phyloP scores from a whole-genome alignment of 2,329 filamentous ascomycete genomes.

The Dactylellina leptospora region DNA sequence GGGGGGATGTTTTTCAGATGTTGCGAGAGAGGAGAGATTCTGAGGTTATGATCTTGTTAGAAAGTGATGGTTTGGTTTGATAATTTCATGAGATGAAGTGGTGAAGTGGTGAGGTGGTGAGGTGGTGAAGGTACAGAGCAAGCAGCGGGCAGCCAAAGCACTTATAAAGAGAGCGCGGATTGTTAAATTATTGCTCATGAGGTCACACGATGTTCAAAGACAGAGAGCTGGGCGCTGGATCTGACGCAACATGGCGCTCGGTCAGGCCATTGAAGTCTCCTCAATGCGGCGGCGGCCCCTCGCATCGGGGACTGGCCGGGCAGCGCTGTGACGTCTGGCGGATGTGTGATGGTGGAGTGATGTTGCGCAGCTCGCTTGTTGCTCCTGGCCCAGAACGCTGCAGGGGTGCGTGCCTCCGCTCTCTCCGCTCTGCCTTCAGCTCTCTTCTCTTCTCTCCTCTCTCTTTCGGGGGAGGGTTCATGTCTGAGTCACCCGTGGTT shows the following conservation, averaged over 20 bases:
- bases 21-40: not conserved
- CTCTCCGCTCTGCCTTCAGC: not conserved
- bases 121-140: too few species aligned
- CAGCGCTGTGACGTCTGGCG: conserved; percentile 34
- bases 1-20: too few species aligned
- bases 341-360: conserved; percentile 51
- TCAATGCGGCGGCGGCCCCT: conserved; percentile 4
- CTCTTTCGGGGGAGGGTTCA: not conserved
- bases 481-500: not conserved
- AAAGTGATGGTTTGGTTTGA: too few species aligned
- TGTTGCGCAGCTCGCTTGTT: conserved; percentile 14
- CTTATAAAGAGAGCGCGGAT: not conserved
- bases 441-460: too few species aligned
- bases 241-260: conserved; percentile 15
- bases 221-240: conserved; percentile 11
- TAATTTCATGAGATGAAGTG: too few species aligned
- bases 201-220: not conserved
- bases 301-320: conserved; percentile 2
- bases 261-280: conserved; percentile 4
- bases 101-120: too few species aligned
- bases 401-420: not conserved
- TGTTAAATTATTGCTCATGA: not conserved
- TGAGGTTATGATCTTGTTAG: too few species aligned
- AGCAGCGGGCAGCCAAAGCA: not conserved
- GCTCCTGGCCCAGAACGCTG: not conserved